These are phyloP conservation scores for Petunia axillaris DNA, from an alignment of 257 asterid species.

Conservation along the genomic window DNA sequence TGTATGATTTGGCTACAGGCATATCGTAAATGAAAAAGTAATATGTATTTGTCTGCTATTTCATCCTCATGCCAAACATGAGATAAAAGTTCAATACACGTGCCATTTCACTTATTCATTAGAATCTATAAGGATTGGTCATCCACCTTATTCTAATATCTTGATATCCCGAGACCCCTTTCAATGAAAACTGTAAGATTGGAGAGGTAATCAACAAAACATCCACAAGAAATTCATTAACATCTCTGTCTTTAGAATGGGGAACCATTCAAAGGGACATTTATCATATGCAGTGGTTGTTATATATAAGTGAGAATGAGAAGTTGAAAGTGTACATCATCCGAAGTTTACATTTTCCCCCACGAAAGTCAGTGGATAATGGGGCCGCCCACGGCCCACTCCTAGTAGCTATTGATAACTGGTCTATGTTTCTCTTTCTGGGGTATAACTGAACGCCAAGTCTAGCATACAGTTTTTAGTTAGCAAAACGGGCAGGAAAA, in stretches of 20 bases:
- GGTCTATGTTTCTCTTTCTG: not conserved
- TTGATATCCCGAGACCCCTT: not conserved
- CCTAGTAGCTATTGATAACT: not conserved
- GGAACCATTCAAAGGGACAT: not conserved
- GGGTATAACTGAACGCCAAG: not conserved
- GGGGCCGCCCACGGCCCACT: too few species aligned
- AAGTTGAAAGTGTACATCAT: not conserved
- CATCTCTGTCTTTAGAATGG: not conserved
- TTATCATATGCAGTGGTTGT: not conserved
- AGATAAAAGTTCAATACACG: not conserved
- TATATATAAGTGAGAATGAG: not conserved
- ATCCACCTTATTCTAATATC: not conserved
- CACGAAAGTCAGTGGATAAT: too few species aligned
- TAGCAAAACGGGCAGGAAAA: not conserved
- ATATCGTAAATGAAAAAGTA: not conserved
- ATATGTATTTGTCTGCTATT: not conserved
- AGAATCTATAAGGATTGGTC: not conserved
- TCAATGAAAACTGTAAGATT: not conserved
- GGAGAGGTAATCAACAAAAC: not conserved
- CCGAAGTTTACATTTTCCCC: not conserved
- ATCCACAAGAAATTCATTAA: not conserved
- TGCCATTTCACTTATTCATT: not conserved
- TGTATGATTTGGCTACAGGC: not conserved
- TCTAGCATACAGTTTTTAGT: not conserved
- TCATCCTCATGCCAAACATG: not conserved